A percentile compares a stretch with the other conserved stretches of the same genome.
These are phyloP conservation scores for Radiomyces spectabilis DNA, from an alignment of 192 early-diverging fungal species.

Conservation along the genomic window DNA sequence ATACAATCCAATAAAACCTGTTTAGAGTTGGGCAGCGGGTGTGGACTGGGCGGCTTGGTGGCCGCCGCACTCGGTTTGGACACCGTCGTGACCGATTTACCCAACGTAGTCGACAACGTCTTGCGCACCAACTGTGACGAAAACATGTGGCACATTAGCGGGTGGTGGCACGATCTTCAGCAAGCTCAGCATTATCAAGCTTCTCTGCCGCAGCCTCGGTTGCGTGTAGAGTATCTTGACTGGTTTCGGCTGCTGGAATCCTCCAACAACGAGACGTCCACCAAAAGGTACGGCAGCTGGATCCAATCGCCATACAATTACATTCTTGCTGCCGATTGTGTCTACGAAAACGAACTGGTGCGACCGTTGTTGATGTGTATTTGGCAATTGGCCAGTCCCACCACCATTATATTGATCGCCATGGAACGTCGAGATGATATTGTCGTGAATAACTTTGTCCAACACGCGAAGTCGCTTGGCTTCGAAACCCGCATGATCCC, in stretches of 20 bases:
- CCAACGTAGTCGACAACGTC: slow-evolving; percentile 12
- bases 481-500: slow-evolving; percentile 16
- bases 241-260: slow-evolving; percentile 21
- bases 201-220: neutral
- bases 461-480: slow-evolving; percentile 11
- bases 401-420: slow-evolving; percentile 10
- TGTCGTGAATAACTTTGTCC: slow-evolving; percentile 21
- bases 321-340: slow-evolving; percentile 26
- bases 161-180: slow-evolving; percentile 11
- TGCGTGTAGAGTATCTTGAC: slow-evolving; percentile 12
- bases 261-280: too few relatives aligned
- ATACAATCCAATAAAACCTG: slow-evolving; percentile 5
- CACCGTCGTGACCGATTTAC: slow-evolving; percentile 18
- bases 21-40: slow-evolving; percentile 28
- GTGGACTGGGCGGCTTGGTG: slow-evolving; percentile 20
- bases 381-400: neutral
- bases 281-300: neutral
- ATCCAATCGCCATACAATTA: slow-evolving; percentile 16
- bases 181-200: neutral
- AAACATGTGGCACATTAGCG: slow-evolving; percentile 5
- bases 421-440: slow-evolving; percentile 25
- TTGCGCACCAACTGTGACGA: slow-evolving; percentile 7
- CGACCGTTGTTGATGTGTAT: slow-evolving; percentile 18
- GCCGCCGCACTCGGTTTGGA: slow-evolving; percentile 23
- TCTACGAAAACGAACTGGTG: slow-evolving; percentile 20